Base-by-base conservation (phyloP, 2,329 filamentous ascomycete species). In the Colletotrichum cordylinicola region DNA sequence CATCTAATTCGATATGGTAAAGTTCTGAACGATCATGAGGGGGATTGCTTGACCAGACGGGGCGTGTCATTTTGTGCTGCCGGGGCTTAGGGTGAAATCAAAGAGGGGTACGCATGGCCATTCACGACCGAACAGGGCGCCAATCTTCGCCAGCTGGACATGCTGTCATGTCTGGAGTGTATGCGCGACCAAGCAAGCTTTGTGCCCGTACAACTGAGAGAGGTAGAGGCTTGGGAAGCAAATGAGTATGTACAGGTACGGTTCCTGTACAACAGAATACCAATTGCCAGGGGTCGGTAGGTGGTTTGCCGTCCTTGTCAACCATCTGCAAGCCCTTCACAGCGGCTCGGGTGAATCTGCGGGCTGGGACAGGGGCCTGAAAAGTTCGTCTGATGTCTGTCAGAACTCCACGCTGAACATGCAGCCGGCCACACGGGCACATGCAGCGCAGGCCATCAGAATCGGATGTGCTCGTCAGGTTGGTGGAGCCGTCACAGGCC, bases 361-460 rank as follows among this genome's bases (percentile, higher is more conserved):
- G 21, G 31, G 55, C 35, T 31, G n/a, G 21, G 56, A 62, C 56
- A 67, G 37, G 73, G 66, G 56, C 64, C 48, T 21, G n/a, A 48
- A 37, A 62, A 33, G 70, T 75, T 75, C 73, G 70, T 75, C 73
- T 62, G 73, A 75, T 73, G 70, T 75, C 69, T 75, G 69, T 68
- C 64, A 58, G 56, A 72, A 27, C 52, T 72, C 65, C 69, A 64
- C 61, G 62, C 62, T 29, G 55, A 43, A 37, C 35, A 24, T 55
- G 67, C 70, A 61, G 72, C 58, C 33, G 71, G 37, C 56, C 64
- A 68, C 43, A 67, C 33, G 71, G 37, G 43, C 64, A 68, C 43
- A 67, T 64, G 33, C 70, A 27, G 35, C 62, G 43, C 70, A 68
- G 31, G 27, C 72, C 29, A 56, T 64, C 69, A 64, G 69, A 75